A percentile compares a stretch with the other conserved stretches of the same genome.
These are phyloP conservation scores for Cercospora sesami DNA, from an alignment of 2,329 filamentous ascomycete genomes.

Conservation along the genomic window DNA sequence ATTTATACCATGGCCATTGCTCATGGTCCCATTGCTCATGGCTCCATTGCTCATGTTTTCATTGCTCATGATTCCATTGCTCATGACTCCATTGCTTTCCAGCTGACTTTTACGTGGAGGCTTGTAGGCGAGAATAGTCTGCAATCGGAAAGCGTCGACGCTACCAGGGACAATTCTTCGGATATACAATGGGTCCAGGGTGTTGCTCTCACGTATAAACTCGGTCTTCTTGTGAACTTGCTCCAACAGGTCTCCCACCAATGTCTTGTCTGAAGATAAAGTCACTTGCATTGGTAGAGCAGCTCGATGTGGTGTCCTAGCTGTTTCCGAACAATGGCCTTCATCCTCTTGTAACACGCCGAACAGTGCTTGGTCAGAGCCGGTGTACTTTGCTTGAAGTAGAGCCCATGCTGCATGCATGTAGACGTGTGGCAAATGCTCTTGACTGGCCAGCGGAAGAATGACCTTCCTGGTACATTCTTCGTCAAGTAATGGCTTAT, in stretches of 20 bases:
- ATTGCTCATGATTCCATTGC: neutral
- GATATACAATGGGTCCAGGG: neutral
- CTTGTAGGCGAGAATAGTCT: neutral
- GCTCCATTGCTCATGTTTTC: neutral
- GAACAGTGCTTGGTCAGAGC: constrained; percentile 13
- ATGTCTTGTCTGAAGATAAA: neutral
- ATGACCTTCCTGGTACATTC: neutral
- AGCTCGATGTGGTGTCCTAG: no score
- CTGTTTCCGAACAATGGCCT: neutral
- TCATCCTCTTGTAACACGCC: neutral
- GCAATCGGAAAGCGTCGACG: neutral
- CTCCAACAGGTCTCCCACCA: neutral
- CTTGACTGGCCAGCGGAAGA: neutral
- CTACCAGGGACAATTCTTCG: neutral
- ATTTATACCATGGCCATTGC: neutral
- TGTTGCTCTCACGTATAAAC: neutral
- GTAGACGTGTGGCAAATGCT: neutral
- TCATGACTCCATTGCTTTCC: neutral
- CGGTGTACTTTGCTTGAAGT: constrained; percentile 8
- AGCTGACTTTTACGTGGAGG: neutral
- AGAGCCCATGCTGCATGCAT: constrained; percentile 11
- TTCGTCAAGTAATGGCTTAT: neutral
- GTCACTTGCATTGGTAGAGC: neutral
- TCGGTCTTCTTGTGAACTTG: neutral
- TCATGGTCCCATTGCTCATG: neutral